Conservation (phyloP, 306 rosid genomes). For the Adenanthera pavonina region DNA sequence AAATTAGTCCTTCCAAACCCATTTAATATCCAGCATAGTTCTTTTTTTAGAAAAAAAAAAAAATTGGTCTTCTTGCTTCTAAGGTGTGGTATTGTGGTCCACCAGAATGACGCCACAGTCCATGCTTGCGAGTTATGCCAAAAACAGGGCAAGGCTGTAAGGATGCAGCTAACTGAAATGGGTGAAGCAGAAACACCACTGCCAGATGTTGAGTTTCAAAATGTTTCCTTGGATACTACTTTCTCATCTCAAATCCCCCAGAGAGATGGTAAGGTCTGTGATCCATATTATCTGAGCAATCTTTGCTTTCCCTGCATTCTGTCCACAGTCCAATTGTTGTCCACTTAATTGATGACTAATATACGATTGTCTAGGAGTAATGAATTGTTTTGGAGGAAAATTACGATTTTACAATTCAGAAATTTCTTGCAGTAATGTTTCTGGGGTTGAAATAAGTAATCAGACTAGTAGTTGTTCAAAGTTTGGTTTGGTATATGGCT, state of each 20-base stretch:
- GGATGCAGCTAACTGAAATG: conserved; percentile 46
- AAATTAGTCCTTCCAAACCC: conserved; percentile 15
- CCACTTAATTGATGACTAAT: conserved; percentile 15
- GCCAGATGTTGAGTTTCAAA: conserved; percentile 42
- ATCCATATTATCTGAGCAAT: conserved; percentile 36
- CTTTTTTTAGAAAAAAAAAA: neutral
- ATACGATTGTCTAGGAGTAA: neutral
- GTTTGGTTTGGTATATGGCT: neutral
- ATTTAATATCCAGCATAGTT: neutral
- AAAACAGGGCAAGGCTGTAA: conserved; percentile 68
- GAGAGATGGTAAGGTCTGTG: conserved; percentile 83
- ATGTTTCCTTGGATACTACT: conserved; percentile 42
- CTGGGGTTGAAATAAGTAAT: neutral
- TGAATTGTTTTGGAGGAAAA: conserved; percentile 5
- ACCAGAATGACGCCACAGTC: conserved; percentile 55
- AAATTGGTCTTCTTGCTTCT: conserved; percentile 30
- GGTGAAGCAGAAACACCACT: conserved; percentile 43
- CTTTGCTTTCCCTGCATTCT: conserved; percentile 19
- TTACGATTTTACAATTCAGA: neutral
- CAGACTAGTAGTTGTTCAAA: neutral
- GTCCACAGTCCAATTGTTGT: conserved; percentile 8
- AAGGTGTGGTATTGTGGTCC: conserved; percentile 35
- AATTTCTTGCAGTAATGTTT: neutral
- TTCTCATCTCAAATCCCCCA: conserved; percentile 47
- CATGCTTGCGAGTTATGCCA: conserved; percentile 82